A percentile compares a stretch with the other conserved stretches of the same genome.
phyloP scores from a whole-genome alignment of 2,329 filamentous ascomycete species.

The Cercospora sp. region DNA sequence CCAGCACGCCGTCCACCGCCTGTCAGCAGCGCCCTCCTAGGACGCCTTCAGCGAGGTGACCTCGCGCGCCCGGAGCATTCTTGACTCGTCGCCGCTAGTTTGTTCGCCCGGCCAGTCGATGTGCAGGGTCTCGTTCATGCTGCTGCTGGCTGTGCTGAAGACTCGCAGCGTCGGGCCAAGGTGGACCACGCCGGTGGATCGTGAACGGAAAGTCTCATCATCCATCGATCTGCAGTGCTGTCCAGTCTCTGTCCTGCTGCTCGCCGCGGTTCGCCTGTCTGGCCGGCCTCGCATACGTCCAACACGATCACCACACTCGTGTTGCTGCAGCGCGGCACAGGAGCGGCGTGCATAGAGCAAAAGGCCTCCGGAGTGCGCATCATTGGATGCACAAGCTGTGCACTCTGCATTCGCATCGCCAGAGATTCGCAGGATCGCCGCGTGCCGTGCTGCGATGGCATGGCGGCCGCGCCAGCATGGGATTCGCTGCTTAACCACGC shows the following conservation, averaged over 20 bases:
- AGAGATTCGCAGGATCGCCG: conserved; percentile 11
- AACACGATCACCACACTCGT: background rate
- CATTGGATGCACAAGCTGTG: conserved; percentile 17
- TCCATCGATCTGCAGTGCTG: background rate
- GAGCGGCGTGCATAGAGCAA: too few species aligned
- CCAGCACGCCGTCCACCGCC: background rate
- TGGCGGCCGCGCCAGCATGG: background rate
- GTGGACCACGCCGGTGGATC: background rate
- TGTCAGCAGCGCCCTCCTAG: background rate
- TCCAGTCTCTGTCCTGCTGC: too few species aligned
- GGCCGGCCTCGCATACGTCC: background rate
- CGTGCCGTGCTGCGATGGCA: conserved; percentile 7
- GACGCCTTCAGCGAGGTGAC: background rate
- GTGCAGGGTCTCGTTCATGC: background rate
- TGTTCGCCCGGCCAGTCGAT: background rate
- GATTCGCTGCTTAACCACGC: conserved; percentile 9
- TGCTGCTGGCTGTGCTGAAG: background rate
- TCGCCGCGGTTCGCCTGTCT: too few species aligned
- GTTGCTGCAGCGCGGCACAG: background rate
- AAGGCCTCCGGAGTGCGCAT: background rate
- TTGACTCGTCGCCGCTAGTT: background rate
- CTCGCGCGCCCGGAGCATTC: background rate
- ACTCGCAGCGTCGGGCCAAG: background rate
- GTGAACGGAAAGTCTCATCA: background rate
- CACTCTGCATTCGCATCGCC: background rate